Evolutionary conservation across 257 asterid species (phyloP).

Genomic region (Solanum sitiens): DNA sequence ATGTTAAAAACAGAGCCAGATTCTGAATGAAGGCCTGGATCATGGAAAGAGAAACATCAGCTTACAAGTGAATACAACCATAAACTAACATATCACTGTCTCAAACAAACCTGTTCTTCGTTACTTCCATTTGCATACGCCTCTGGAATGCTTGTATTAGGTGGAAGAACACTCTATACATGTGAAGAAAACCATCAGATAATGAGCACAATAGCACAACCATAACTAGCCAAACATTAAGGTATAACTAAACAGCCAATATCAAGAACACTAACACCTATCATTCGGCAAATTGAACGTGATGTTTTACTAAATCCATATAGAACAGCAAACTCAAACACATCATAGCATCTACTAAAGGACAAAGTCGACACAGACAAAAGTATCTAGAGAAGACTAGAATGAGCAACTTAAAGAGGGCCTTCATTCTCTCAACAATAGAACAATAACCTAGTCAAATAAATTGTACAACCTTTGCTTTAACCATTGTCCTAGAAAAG

Average conservation of each 20-base stretch:
- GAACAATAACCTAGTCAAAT: not conserved
- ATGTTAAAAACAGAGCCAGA: conserved; percentile 86
- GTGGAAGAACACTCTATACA: conserved; percentile 61
- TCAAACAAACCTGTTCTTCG: conserved; percentile 73
- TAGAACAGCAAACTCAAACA: not conserved
- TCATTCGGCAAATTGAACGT: not conserved
- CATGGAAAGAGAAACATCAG: not conserved
- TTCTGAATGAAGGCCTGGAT: conserved; percentile 91
- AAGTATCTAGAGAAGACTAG: not conserved
- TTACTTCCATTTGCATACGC: conserved; percentile 77
- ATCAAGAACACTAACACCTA: not conserved
- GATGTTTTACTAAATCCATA: not conserved
- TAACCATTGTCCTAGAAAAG: not conserved
- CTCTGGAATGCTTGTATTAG: conserved; percentile 52
- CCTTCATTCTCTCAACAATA: not conserved
- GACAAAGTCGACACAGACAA: not conserved
- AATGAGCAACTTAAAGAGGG: not conserved
- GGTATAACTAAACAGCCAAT: not conserved
- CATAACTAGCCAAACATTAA: not conserved
- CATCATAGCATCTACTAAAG: not conserved
- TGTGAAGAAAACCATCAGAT: conserved; percentile 1
- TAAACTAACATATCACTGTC: not conserved
- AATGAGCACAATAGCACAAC: conserved; percentile 4
- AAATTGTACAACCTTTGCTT: not conserved
- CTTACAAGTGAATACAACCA: not conserved